phyloP scores from a whole-genome alignment of 2,329 filamentous ascomycete genomes.

The Colletotrichum costaricense region DNA sequence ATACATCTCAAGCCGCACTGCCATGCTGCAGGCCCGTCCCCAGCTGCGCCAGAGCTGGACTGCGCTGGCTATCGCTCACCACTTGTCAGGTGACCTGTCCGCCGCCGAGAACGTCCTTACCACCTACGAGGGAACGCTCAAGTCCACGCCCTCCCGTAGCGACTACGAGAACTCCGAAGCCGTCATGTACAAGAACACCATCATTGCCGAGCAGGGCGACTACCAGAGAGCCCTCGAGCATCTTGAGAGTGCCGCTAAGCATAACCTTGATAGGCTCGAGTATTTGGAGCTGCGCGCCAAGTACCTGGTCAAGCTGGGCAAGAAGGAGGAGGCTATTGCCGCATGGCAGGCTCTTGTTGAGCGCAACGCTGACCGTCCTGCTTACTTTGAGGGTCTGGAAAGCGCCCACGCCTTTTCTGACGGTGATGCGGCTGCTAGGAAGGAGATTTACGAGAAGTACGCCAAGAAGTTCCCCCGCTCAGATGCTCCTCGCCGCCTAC shows the following conservation, averaged over 20 bases:
- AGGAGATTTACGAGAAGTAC: slow-evolving; percentile 81
- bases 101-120: slow-evolving; percentile 92
- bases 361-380: slow-evolving; percentile 87
- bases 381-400: slow-evolving; percentile 85
- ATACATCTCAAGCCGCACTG: slow-evolving; percentile 88
- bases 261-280: slow-evolving; percentile 84
- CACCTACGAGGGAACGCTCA: slow-evolving; percentile 93
- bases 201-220: slow-evolving; percentile 92
- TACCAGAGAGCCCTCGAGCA: slow-evolving; percentile 87
- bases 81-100: slow-evolving; percentile 84
- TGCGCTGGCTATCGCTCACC: slow-evolving; percentile 92
- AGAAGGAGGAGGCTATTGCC: slow-evolving; percentile 82
- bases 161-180: slow-evolving; percentile 96
- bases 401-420: slow-evolving; percentile 48
- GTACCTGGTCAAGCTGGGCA: slow-evolving; percentile 82
- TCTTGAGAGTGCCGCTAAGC: slow-evolving; percentile 80
- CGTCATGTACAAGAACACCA: slow-evolving; percentile 91
- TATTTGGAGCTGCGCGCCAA: slow-evolving; percentile 88
- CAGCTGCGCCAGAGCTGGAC: slow-evolving; percentile 95
- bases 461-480: slow-evolving; percentile 83
- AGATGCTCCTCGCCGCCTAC: slow-evolving; percentile 87
- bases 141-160: slow-evolving; percentile 77
- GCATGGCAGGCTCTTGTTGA: slow-evolving; percentile 86
- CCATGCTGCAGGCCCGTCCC: slow-evolving; percentile 88
- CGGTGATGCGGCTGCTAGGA: slow-evolving; percentile 71